phyloP scores from a whole-genome alignment of 2,329 filamentous ascomycete species.

The Penicillium sp. region DNA sequence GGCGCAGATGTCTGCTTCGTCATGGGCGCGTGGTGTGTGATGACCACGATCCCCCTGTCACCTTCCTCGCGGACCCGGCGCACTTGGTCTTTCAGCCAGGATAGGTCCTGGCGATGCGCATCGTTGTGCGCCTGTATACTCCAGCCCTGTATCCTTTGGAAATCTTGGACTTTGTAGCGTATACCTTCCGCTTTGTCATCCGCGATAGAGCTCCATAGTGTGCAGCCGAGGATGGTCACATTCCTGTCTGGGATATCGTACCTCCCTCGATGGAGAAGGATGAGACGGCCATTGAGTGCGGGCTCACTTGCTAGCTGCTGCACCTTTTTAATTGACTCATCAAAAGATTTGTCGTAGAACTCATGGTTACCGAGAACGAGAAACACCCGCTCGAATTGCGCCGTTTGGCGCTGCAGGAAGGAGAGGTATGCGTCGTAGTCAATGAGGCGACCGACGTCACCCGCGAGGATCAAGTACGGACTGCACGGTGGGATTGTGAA shows the following conservation, averaged over 20 bases:
- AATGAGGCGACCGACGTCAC: not conserved
- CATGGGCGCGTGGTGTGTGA: no score
- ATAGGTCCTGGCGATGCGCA: no score
- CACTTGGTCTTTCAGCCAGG: no score
- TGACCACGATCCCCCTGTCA: no score
- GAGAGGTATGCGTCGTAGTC: not conserved
- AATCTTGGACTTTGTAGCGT: constrained; percentile 56
- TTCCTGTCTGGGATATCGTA: constrained; percentile 30
- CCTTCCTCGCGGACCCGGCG: no score
- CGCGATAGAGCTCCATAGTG: constrained; percentile 60
- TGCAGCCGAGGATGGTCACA: constrained; percentile 62
- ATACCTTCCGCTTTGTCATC: constrained; percentile 43
- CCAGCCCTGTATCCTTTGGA: constrained; percentile 60
- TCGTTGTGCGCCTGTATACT: constrained; percentile 33
- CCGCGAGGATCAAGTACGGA: not conserved
- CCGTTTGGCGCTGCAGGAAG: not conserved
- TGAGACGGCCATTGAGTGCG: constrained; percentile 29
- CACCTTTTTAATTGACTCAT: not conserved
- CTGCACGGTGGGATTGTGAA: not conserved
- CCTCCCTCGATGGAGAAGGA: constrained; percentile 32
- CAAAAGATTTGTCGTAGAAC: not conserved
- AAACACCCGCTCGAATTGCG: not conserved
- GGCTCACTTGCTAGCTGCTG: not conserved
- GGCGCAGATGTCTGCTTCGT: no score
- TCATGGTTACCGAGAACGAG: not conserved